phyloP scores from a whole-genome alignment of 192 early-diverging fungal species.

The Coemansia sp. region DNA sequence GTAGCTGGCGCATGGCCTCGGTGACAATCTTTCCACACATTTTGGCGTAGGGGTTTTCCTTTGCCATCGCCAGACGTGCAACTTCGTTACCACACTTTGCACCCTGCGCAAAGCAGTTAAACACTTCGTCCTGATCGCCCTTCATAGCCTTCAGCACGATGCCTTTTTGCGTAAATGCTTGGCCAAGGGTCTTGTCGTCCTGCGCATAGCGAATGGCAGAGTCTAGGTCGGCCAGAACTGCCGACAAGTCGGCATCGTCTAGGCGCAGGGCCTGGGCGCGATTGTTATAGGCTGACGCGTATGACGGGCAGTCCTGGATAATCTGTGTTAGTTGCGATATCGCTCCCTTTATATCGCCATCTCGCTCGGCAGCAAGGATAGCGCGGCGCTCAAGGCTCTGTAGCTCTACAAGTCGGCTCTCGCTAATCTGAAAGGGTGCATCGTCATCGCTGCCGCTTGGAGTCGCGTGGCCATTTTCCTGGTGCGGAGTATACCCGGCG shows the following conservation, averaged over 20 bases:
- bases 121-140: constrained; percentile 59
- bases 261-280: constrained; percentile 57
- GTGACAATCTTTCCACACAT: constrained; percentile 64
- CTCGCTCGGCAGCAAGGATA: constrained; percentile 39
- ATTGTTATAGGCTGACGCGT: constrained; percentile 73
- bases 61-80: constrained; percentile 57
- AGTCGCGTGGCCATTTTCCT: not conserved
- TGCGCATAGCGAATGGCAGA: constrained; percentile 59
- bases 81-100: constrained; percentile 66
- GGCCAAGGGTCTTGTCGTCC: constrained; percentile 33
- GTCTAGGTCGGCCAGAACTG: constrained; percentile 59
- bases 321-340: constrained; percentile 37
- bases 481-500: constrained; percentile 8
- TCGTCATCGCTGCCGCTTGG: not conserved
- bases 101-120: constrained; percentile 61
- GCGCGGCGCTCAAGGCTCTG: constrained; percentile 28
- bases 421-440: constrained; percentile 8
- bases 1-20: constrained; percentile 60
- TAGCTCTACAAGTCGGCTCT: constrained; percentile 8
- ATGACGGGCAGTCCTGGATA: constrained; percentile 53
- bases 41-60: constrained; percentile 75
- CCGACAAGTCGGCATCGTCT: constrained; percentile 12
- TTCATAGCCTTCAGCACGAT: constrained; percentile 46
- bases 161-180: constrained; percentile 70
- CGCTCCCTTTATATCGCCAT: constrained; percentile 35